Percentiles rank a stretch among this genome's conserved stretches.
Evolutionary conservation across 2,329 filamentous ascomycete genomes (phyloP).

Genomic region (Graphilbum ipis-grandicollis): DNA sequence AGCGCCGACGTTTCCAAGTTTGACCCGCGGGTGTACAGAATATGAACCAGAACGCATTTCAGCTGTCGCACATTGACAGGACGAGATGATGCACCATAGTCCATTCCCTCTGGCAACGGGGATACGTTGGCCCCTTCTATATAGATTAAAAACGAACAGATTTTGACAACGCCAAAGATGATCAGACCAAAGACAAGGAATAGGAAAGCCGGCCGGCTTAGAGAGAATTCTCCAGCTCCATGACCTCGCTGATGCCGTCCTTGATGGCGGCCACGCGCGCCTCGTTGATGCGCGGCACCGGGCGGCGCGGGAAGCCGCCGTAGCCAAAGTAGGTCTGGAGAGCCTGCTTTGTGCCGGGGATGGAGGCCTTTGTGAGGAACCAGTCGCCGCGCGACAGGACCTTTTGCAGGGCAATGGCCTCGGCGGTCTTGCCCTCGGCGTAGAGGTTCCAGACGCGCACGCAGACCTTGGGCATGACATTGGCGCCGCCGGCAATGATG

Average conservation of each 20-base stretch:
- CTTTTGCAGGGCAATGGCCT: conserved; percentile 61
- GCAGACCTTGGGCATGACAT: conserved; percentile 70
- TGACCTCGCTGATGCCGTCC: conserved; percentile 42
- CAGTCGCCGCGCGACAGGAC: conserved; percentile 66
- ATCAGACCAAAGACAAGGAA: too few relatives aligned
- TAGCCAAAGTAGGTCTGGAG: conserved; percentile 72
- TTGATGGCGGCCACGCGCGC: conserved; percentile 34
- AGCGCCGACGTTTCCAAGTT: conserved; percentile 50
- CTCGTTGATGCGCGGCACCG: conserved; percentile 48
- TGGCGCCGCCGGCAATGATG: conserved; percentile 74
- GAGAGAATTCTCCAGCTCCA: conserved; percentile 44
- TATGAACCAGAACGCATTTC: conserved; percentile 19
- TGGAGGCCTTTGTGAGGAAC: conserved; percentile 66
- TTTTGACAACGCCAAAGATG: too few relatives aligned
- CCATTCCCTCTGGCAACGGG: too few relatives aligned
- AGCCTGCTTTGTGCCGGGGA: conserved; percentile 72
- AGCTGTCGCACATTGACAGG: too few relatives aligned
- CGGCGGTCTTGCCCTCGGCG: conserved; percentile 51
- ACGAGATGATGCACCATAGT: too few relatives aligned
- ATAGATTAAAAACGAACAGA: too few relatives aligned
- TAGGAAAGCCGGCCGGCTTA: conserved; percentile 11
- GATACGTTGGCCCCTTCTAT: too few relatives aligned
- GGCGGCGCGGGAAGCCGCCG: conserved; percentile 57
- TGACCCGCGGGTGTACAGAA: conserved; percentile 48
- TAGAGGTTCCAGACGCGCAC: conserved; percentile 66